phyloP scores from a whole-genome alignment of 768 basidiomycete genomes.

The Mycena filopes region DNA sequence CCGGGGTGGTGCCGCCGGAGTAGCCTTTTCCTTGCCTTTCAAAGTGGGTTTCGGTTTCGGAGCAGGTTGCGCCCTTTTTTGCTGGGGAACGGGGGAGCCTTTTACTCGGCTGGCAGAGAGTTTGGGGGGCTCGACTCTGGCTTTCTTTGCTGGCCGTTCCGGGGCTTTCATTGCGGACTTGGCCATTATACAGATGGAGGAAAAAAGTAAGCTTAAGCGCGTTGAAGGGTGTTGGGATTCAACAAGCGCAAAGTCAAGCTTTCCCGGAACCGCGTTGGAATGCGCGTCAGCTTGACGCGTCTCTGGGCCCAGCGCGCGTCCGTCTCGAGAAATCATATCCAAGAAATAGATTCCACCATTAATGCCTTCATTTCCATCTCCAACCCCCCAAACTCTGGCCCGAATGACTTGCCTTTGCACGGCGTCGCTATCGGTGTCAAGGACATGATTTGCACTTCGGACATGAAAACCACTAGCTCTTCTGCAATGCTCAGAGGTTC shows the following conservation, averaged over 20 bases:
- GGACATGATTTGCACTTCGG: slow-evolving; percentile 83
- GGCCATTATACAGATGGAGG: slow-evolving; percentile 14
- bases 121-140: slow-evolving; percentile 31
- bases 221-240: neutral
- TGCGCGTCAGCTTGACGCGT: slow-evolving; percentile 32
- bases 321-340: slow-evolving; percentile 45
- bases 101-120: slow-evolving; percentile 32
- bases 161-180: slow-evolving; percentile 30
- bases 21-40: slow-evolving; percentile 41
- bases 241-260: neutral
- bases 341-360: slow-evolving; percentile 51
- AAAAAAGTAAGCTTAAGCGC: slow-evolving; percentile 4
- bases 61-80: slow-evolving; percentile 37
- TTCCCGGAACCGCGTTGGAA: neutral
- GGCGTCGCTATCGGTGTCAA: slow-evolving; percentile 78
- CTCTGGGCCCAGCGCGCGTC: slow-evolving; percentile 23
- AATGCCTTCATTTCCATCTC: slow-evolving; percentile 66
- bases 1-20: slow-evolving; percentile 14
- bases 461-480: slow-evolving; percentile 77
- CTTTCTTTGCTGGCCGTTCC: slow-evolving; percentile 43
- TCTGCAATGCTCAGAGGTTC: slow-evolving; percentile 78
- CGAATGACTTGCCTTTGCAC: slow-evolving; percentile 43
- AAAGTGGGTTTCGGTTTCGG: slow-evolving; percentile 35
- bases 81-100: slow-evolving; percentile 35
- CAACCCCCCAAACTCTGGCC: slow-evolving; percentile 13